phyloP scores from a whole-genome alignment of 345 rosid species.

The Iberis pinnata region DNA sequence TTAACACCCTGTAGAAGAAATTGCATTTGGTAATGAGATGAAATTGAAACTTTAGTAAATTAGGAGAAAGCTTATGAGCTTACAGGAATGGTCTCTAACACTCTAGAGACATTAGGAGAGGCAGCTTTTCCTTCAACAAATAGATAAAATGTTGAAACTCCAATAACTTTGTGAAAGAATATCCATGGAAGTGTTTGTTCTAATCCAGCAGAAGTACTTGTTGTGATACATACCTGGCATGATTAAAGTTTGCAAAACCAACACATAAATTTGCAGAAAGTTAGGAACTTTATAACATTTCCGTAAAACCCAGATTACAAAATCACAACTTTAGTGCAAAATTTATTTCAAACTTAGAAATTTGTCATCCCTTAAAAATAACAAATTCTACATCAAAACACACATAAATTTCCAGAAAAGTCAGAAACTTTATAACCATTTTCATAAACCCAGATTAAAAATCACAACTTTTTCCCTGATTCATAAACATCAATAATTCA shows the following conservation, averaged over 20 bases:
- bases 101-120: constrained; percentile 55
- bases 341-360: no score
- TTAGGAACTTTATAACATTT: background rate
- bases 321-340: background rate
- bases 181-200: constrained; percentile 88
- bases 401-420: no score
- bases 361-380: no score
- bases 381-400: no score
- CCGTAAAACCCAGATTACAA: no score
- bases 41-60: constrained; percentile 4
- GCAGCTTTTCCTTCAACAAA: constrained; percentile 98
- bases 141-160: constrained; percentile 73
- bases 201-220: constrained; percentile 91
- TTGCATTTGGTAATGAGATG: background rate
- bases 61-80: constrained; percentile 14
- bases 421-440: no score
- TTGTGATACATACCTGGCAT: constrained; percentile 65
- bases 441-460: no score
- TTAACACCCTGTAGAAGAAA: constrained; percentile 58
- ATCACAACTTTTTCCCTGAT: no score
- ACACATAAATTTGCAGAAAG: constrained; percentile 11
- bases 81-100: constrained; percentile 63
- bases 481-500: no score
- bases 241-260: background rate
- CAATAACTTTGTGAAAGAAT: constrained; percentile 82